Evolutionary conservation across 1,284 basidiomycete species (phyloP).

Genomic region (Malassezia caprae): DNA sequence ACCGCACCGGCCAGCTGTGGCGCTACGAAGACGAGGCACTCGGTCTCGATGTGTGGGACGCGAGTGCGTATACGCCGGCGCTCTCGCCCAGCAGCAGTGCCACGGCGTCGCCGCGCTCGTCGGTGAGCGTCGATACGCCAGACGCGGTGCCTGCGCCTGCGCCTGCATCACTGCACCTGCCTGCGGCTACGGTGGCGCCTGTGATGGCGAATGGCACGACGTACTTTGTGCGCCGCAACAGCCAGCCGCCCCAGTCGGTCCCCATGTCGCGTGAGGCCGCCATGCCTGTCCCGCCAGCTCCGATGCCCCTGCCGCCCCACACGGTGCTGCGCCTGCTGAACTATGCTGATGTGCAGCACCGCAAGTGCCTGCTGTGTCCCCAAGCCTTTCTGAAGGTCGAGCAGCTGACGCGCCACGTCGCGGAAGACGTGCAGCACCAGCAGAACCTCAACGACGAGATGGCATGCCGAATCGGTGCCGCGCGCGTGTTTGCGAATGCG

Average conservation of each 20-base stretch:
- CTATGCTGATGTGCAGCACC: slow-evolving; percentile 10
- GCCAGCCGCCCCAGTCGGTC: background rate
- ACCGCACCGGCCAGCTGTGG: slow-evolving; percentile 2
- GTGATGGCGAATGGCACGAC: slow-evolving; percentile 6
- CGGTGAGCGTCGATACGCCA: background rate
- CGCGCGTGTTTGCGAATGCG: slow-evolving; percentile 4
- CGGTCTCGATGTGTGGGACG: slow-evolving; percentile 14
- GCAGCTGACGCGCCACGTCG: slow-evolving; percentile 11
- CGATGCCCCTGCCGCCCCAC: slow-evolving; percentile 3
- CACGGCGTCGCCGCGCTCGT: slow-evolving; percentile 5
- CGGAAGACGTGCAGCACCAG: slow-evolving; percentile 11
- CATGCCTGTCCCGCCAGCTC: background rate
- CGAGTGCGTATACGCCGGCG: background rate
- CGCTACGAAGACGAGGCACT: slow-evolving; percentile 17
- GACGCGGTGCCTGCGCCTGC: background rate
- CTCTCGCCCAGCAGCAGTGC: slow-evolving; percentile 1
- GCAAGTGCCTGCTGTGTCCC: slow-evolving; percentile 16
- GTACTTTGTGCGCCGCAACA: slow-evolving; percentile 5
- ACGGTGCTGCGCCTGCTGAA: slow-evolving; percentile 9
- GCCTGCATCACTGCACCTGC: background rate
- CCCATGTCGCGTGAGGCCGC: background rate
- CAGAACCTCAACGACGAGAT: slow-evolving; percentile 11
- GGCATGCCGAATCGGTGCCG: slow-evolving; percentile 11
- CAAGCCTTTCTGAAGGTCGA: slow-evolving; percentile 8
- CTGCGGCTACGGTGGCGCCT: background rate